Evolutionary conservation across 345 rosid species (phyloP).

Genomic region (Populus davidiana): DNA sequence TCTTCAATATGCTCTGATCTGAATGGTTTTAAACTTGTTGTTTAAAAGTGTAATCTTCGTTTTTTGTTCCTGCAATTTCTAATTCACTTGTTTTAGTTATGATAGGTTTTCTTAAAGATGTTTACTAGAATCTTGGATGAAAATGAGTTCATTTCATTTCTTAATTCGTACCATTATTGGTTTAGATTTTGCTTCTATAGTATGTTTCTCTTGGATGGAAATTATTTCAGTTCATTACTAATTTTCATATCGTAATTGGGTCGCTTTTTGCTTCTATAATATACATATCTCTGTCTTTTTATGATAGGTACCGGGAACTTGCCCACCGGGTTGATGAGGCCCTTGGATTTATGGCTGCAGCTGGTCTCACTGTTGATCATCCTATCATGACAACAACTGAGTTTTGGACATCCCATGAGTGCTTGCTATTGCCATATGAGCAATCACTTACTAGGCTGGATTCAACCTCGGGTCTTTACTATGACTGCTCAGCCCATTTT

Average conservation of each 20-base stretch:
- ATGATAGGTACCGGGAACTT: conserved; percentile 29
- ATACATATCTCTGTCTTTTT: not conserved
- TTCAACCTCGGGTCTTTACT: conserved; percentile 32
- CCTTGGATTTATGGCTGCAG: conserved; percentile 31
- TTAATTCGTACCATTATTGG: not conserved
- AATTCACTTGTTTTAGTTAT: not conserved
- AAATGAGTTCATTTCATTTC: not conserved
- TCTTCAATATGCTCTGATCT: not conserved
- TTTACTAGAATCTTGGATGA: conserved; percentile 1
- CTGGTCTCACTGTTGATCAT: conserved; percentile 34
- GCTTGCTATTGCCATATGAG: conserved; percentile 34
- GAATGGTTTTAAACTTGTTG: not conserved
- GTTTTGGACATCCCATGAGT: conserved; percentile 35
- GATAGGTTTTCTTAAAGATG: not conserved
- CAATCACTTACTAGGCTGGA: conserved; percentile 32
- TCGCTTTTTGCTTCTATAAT: conserved; percentile 3
- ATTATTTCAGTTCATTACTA: not conserved
- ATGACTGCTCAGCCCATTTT: conserved; percentile 35
- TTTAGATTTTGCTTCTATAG: not conserved
- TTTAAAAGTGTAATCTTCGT: not conserved
- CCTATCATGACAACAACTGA: conserved; percentile 31
- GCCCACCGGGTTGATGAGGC: conserved; percentile 32
- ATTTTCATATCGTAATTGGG: not conserved
- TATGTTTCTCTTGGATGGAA: not conserved
- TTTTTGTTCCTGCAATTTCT: not conserved